Base-by-base conservation (phyloP, 345 rosid genomes). In the Populus davidiana region DNA sequence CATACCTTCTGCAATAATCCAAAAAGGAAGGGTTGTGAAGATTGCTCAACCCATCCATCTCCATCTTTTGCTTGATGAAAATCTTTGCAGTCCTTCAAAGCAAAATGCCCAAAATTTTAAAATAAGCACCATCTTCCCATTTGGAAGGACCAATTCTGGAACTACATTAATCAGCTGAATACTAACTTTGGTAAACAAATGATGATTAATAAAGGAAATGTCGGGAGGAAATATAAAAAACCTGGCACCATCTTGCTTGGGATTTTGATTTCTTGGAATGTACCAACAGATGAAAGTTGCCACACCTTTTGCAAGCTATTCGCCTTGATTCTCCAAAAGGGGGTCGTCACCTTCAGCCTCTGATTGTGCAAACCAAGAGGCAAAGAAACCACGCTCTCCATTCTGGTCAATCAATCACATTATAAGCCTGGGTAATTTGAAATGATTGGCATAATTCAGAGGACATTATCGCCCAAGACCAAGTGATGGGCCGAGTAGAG, bases 181-280 rank as follows among this genome's bases (percentile, higher is more conserved):
- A 33, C 14, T 29, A 63, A 41, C 11, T 39, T 44, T 20, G 2
- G 67, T 21, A 27, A 70, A 5, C 36, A 36, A 43, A 44, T 13
- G 25, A 18, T 27, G 2, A 61, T 12, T 33, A 27, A 61, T 11
- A 44, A n/a, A 8, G 16, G 35, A 17, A 70, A 44, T 50, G n/a
- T 29, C 11, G 52, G 69, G 71, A 73, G 76, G 71, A 13, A 71
- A 77, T 75, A 75, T 31, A 74, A 78, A 75, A 85, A 83, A 92
- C 99, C 98, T 94, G 99, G 84, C 99, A 96, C 96, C 99, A 96
- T 91, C 99, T 90, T 80, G 99, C 99, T 80, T 41, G 93, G 69
- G 96, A 86, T 88, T 92, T 96, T 76, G 85, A 83, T 85, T 90
- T 94, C 84, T 85, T 89, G 54, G 93, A 90, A 62, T 83, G 90